Evolutionary conservation across 2,329 filamentous ascomycete species (phyloP).

Genomic region (Aspergillus flavus): DNA sequence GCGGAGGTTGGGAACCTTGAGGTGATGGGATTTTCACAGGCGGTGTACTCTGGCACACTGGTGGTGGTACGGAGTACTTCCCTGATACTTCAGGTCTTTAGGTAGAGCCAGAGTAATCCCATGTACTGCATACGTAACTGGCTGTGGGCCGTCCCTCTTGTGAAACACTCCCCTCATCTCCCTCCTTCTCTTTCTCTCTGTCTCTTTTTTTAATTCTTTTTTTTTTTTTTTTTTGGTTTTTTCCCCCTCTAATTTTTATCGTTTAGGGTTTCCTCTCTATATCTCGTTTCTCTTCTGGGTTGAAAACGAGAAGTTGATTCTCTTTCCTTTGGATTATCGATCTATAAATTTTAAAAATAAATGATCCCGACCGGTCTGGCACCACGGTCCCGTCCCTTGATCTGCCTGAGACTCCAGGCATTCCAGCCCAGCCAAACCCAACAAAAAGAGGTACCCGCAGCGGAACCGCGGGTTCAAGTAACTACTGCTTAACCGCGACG

Average conservation of each 20-base stretch:
- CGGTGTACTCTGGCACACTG: conserved; percentile 3
- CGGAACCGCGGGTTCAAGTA: conserved; percentile 13
- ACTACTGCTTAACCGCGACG: neutral
- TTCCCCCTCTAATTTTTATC: neutral
- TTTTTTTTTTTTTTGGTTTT: conserved; percentile 2
- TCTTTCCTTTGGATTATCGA: neutral
- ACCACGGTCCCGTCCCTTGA: neutral
- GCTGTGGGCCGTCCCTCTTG: conserved; percentile 13
- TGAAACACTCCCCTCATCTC: conserved; percentile 10
- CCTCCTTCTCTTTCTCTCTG: neutral
- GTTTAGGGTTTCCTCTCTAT: neutral
- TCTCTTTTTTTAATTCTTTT: neutral
- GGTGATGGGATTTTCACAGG: neutral
- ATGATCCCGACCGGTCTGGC: neutral
- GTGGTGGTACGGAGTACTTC: neutral
- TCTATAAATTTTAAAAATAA: neutral
- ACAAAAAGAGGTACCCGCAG: conserved; percentile 7
- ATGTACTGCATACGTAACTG: conserved; percentile 13
- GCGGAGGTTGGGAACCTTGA: conserved; percentile 2
- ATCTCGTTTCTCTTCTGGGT: neutral
- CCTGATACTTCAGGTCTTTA: neutral
- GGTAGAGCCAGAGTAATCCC: neutral
- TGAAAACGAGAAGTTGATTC: neutral
- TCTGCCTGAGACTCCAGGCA: conserved; percentile 2
- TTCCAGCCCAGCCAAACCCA: neutral